A percentile compares a stretch with the other conserved stretches of the same genome.
Evolutionary conservation across 441 rosid genomes (phyloP).

Genomic region (Pelargonium cotyledonis): DNA sequence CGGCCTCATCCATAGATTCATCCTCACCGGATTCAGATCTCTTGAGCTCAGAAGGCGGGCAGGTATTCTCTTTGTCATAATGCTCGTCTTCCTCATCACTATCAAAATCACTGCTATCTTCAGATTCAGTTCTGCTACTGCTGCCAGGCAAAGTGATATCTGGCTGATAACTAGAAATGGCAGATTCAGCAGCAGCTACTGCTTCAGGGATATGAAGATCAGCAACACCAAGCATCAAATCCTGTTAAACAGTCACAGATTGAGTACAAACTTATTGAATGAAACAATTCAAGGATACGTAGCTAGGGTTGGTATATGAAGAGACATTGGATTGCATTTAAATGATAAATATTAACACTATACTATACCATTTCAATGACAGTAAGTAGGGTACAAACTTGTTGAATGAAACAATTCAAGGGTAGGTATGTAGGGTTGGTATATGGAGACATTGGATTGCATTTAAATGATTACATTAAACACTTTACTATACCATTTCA

Average conservation of each 20-base stretch:
- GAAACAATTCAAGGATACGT: no score
- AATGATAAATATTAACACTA: not conserved
- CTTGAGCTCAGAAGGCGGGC: conserved; percentile 12
- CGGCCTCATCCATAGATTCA: conserved; percentile 12
- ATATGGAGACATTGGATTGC: conserved; percentile 7
- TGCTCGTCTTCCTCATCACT: conserved; percentile 23
- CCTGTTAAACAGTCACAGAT: not conserved
- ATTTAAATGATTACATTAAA: not conserved
- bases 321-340: no score
- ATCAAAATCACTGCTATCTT: conserved; percentile 24
- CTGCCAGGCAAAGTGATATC: conserved; percentile 23
- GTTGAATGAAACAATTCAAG: no score
- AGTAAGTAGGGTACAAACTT: no score
- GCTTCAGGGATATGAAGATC: conserved; percentile 86
- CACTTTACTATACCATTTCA: conserved; percentile 53
- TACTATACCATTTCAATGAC: no score
- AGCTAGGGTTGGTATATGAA: no score
- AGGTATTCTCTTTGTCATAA: conserved; percentile 3
- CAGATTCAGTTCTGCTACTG: conserved; percentile 38
- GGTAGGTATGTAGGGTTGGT: no score
- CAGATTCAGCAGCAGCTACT: conserved; percentile 66
- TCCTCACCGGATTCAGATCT: conserved; percentile 19
- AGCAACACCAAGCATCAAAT: conserved; percentile 30
- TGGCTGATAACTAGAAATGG: conserved; percentile 36
- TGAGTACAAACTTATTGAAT: not conserved